A percentile compares a stretch with the other conserved stretches of the same genome.
Conservation (phyloP, 2,329 filamentous ascomycete species). For the Fusarium floridanum region DNA sequence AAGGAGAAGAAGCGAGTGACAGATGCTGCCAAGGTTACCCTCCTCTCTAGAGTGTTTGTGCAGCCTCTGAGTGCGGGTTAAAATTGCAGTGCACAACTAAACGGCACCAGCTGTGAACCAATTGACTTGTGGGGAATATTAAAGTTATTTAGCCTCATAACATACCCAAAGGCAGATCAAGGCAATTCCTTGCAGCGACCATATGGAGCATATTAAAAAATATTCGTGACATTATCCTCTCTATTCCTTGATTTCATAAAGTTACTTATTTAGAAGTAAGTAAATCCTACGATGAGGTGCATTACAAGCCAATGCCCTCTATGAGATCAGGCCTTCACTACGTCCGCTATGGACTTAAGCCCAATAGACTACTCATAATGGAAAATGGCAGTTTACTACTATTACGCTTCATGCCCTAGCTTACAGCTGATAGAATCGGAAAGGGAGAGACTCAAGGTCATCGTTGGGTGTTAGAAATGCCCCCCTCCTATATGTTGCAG, state of each 20-base stretch:
- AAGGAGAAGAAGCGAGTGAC: neutral
- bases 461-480: neutral
- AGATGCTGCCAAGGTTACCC: neutral
- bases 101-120: too few relatives aligned
- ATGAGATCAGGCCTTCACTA: neutral
- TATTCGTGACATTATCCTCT: neutral
- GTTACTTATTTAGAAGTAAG: too few relatives aligned
- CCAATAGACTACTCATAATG: neutral
- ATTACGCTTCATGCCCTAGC: neutral
- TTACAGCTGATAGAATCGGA: neutral
- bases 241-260: neutral
- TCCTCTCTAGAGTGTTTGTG: neutral
- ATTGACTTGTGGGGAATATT: too few relatives aligned
- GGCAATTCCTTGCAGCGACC: neutral
- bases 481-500: neutral
- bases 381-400: neutral
- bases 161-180: too few relatives aligned
- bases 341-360: neutral
- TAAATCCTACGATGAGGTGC: too few relatives aligned
- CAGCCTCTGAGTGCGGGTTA: neutral
- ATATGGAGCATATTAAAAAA: neutral
- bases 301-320: neutral
- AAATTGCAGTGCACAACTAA: neutral
- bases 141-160: too few relatives aligned
- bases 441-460: neutral